Conservation (phyloP, 2,329 filamentous ascomycete species). For the Penicillium palitans region DNA sequence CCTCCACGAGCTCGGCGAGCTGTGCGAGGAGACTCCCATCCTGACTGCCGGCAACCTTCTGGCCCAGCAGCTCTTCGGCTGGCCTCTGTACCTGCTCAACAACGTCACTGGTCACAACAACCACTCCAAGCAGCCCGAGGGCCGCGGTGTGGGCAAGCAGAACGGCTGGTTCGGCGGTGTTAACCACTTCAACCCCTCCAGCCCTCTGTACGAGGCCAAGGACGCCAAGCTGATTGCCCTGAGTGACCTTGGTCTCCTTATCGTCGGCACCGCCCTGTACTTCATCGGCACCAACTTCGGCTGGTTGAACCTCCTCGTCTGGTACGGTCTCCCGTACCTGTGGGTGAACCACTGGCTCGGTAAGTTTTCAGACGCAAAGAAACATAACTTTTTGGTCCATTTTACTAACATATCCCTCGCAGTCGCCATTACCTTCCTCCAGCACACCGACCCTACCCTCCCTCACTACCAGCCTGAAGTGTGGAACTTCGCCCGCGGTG, state of each 20-base stretch:
- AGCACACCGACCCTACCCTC: conserved; percentile 92
- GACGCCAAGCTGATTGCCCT: conserved; percentile 84
- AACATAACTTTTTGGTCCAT: neutral
- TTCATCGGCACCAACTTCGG: conserved; percentile 75
- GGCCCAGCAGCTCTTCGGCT: conserved; percentile 84
- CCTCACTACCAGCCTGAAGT: conserved; percentile 84
- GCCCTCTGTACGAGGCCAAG: conserved; percentile 87
- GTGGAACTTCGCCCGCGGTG: conserved; percentile 93
- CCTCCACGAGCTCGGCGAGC: conserved; percentile 78
- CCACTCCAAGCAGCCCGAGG: conserved; percentile 88
- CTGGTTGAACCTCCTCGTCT: conserved; percentile 82
- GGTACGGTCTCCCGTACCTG: conserved; percentile 93
- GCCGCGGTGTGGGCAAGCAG: conserved; percentile 86
- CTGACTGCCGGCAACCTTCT: conserved; percentile 73
- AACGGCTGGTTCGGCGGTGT: conserved; percentile 80
- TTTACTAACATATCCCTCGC: conserved; percentile 11
- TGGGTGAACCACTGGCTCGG: conserved; percentile 99
- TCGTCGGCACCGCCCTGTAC: conserved; percentile 63
- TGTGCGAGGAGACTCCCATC: conserved; percentile 92
- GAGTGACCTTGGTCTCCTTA: conserved; percentile 76
- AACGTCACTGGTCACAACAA: conserved; percentile 97
- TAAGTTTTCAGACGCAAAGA: conserved; percentile 53
- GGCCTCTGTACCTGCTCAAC: conserved; percentile 85
- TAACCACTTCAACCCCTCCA: conserved; percentile 90
- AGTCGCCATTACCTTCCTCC: conserved; percentile 96